These are phyloP conservation scores for Cantharellus anzutake DNA, from an alignment of 768 basidiomycete genomes.

Conservation along the genomic window DNA sequence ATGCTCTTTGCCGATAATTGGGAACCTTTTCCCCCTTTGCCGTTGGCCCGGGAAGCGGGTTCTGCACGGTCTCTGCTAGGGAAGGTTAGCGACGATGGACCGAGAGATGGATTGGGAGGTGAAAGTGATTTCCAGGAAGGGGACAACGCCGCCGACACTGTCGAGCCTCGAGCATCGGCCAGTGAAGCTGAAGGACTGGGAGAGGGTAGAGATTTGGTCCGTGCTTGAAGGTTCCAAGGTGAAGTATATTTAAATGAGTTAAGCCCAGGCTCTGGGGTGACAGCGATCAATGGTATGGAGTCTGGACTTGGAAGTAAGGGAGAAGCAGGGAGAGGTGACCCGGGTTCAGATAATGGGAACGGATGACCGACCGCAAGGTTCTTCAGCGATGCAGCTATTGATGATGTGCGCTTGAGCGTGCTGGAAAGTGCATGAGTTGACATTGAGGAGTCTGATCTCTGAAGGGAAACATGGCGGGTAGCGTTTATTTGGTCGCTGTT, in stretches of 20 bases:
- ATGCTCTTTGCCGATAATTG: slow-evolving; percentile 59
- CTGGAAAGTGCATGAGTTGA: slow-evolving; percentile 17
- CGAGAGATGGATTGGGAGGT: neutral
- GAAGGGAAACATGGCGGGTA: neutral
- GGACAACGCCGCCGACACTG: slow-evolving; percentile 24
- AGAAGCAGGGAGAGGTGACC: neutral
- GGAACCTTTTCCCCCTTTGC: slow-evolving; percentile 8
- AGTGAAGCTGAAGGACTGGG: no score
- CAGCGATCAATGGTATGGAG: neutral
- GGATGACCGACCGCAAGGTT: slow-evolving; percentile 20
- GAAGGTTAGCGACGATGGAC: slow-evolving; percentile 10
- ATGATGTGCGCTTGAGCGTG: slow-evolving; percentile 59
- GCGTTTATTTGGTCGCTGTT: neutral
- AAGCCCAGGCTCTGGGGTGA: neutral
- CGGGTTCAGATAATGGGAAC: no score
- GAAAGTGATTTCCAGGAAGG: slow-evolving; percentile 13
- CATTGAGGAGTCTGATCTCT: neutral
- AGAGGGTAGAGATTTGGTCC: neutral
- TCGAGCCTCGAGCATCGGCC: no score
- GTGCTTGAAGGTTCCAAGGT: neutral
- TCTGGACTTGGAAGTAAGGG: neutral
- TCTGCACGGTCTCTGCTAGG: neutral
- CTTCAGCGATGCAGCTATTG: slow-evolving; percentile 60
- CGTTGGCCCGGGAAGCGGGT: neutral
- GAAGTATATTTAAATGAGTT: neutral